Evolutionary conservation across 139 green algal genomes (phyloP).

Genomic region (Asterochloris sp.): DNA sequence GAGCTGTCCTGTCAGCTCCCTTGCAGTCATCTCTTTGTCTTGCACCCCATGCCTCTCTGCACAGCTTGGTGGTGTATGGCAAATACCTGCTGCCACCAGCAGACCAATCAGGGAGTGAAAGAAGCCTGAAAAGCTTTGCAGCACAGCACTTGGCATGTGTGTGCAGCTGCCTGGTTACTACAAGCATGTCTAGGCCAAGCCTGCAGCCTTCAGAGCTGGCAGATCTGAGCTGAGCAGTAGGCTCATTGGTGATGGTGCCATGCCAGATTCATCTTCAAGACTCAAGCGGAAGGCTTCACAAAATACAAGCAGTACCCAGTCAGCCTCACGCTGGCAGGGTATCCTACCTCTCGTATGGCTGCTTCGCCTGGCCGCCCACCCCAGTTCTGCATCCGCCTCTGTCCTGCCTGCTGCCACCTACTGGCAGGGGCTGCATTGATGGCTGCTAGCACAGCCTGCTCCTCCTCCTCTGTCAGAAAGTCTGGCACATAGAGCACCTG

Average conservation of each 20-base stretch:
- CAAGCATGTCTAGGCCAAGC: background rate
- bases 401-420: slow-evolving; percentile 8
- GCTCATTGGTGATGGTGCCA: background rate
- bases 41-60: background rate
- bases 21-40: background rate
- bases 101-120: background rate
- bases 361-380: slow-evolving; percentile 15
- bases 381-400: slow-evolving; percentile 24
- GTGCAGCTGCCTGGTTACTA: background rate
- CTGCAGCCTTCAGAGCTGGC: background rate
- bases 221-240: background rate
- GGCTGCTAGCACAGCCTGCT: background rate
- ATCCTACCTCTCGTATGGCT: slow-evolving; percentile 5
- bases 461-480: slow-evolving; percentile 17
- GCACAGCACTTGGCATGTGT: too few relatives aligned
- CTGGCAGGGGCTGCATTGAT: slow-evolving; percentile 12
- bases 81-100: background rate
- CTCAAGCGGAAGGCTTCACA: too few relatives aligned
- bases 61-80: background rate
- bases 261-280: too few relatives aligned
- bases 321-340: background rate
- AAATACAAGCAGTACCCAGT: too few relatives aligned
- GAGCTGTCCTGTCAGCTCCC: background rate
- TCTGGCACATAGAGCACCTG: slow-evolving; percentile 7
- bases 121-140: background rate